phyloP scores from a whole-genome alignment of 2,329 filamentous ascomycete species.

The Diplodia mutila region DNA sequence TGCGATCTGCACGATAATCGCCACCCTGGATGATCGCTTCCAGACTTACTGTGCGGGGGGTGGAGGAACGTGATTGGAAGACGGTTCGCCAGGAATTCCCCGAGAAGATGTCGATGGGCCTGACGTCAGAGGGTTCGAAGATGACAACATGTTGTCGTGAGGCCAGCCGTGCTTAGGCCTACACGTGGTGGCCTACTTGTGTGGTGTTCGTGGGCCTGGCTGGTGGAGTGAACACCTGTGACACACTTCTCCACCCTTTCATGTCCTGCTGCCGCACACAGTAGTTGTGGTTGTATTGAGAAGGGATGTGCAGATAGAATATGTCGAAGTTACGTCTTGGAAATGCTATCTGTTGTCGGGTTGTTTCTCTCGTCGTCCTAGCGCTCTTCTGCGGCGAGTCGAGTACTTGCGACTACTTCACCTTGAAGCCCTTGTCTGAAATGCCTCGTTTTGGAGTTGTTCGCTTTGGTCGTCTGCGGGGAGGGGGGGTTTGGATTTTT shows the following conservation, averaged over 20 bases:
- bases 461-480: not conserved
- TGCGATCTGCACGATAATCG: slow-evolving; percentile 10
- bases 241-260: not conserved
- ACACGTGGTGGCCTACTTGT: too few species aligned
- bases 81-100: not conserved
- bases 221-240: not conserved
- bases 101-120: not conserved
- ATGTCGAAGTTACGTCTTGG: not conserved
- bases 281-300: not conserved
- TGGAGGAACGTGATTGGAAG: not conserved
- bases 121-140: not conserved
- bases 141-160: not conserved
- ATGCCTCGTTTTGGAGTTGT: not conserved
- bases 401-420: not conserved
- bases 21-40: not conserved
- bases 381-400: not conserved
- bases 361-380: not conserved
- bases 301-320: not conserved
- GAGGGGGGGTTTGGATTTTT: too few species aligned
- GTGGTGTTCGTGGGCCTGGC: not conserved
- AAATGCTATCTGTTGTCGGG: not conserved
- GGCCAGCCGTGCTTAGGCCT: not conserved
- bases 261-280: not conserved
- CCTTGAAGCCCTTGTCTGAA: not conserved
- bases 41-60: not conserved